A percentile compares a stretch with the other conserved stretches of the same genome.
Evolutionary conservation across 2,329 filamentous ascomycete species (phyloP).

Genomic region (Aureobasidium sp.): DNA sequence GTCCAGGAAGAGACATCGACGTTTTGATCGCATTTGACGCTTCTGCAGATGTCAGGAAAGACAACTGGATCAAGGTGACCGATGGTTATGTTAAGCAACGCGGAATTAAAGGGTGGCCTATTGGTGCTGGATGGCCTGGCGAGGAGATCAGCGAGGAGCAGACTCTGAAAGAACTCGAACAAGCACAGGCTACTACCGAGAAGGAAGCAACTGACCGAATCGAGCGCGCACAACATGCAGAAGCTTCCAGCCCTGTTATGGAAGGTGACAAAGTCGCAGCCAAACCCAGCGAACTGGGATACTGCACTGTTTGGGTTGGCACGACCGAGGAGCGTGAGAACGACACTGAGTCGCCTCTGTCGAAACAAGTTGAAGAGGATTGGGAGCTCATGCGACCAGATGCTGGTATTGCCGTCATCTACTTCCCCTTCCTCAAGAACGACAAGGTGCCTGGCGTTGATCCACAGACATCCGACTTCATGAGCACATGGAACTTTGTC

Average conservation of each 20-base stretch:
- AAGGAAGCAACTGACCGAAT: conserved; percentile 58
- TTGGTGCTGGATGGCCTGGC: conserved; percentile 89
- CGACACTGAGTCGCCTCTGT: conserved; percentile 44
- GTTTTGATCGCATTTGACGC: conserved; percentile 90
- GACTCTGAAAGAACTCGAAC: conserved; percentile 56
- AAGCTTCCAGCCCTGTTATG: conserved; percentile 15
- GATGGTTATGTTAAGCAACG: conserved; percentile 89
- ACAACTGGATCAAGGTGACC: conserved; percentile 92
- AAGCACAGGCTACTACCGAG: conserved; percentile 54
- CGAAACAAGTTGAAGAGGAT: conserved; percentile 50
- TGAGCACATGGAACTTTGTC: conserved; percentile 97
- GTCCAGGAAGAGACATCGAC: conserved; percentile 81
- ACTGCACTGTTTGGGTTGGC: conserved; percentile 94
- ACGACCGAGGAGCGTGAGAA: conserved; percentile 64
- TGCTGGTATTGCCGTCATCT: conserved; percentile 81
- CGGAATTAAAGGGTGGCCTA: conserved; percentile 86
- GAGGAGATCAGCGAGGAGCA: conserved; percentile 49
- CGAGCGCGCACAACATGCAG: conserved; percentile 42
- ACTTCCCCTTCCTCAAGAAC: conserved; percentile 84
- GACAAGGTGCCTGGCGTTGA: conserved; percentile 72
- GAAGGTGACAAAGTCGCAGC: conserved; percentile 21
- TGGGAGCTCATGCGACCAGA: conserved; percentile 62
- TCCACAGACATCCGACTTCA: conserved; percentile 72
- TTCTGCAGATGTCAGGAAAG: conserved; percentile 82
- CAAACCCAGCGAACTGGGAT: conserved; percentile 54